These are phyloP conservation scores for Lepidium africanum DNA, from an alignment of 345 rosid species.

Conservation along the genomic window DNA sequence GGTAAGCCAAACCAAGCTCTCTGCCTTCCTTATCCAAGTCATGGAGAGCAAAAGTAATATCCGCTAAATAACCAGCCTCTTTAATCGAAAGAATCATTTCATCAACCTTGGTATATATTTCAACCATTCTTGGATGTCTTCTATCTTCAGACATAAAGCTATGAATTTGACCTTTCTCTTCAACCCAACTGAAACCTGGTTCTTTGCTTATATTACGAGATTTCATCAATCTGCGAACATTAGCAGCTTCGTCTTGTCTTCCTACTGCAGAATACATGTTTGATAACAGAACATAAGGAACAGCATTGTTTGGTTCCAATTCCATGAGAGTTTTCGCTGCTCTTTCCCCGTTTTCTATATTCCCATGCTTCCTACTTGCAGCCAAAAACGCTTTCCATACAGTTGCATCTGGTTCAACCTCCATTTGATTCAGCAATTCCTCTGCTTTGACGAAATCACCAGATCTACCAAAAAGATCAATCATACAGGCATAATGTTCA, in stretches of 20 bases:
- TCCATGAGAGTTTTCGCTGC: slow-evolving; percentile 67
- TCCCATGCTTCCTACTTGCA: slow-evolving; percentile 68
- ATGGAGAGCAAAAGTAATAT: slow-evolving; percentile 66
- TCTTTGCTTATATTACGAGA: slow-evolving; percentile 61
- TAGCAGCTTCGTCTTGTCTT: slow-evolving; percentile 73
- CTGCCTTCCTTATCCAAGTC: slow-evolving; percentile 66
- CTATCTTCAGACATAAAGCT: slow-evolving; percentile 75
- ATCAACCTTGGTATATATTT: slow-evolving; percentile 63
- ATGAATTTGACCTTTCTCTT: slow-evolving; percentile 50
- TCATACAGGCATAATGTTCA: slow-evolving; percentile 87
- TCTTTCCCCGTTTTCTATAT: slow-evolving; percentile 62
- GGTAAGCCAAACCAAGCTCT: slow-evolving; percentile 76
- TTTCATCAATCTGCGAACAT: slow-evolving; percentile 62
- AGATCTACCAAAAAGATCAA: slow-evolving; percentile 78
- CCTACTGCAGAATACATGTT: slow-evolving; percentile 66
- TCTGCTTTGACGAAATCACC: slow-evolving; percentile 68
- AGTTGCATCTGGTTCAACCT: slow-evolving; percentile 66
- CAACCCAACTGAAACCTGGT: slow-evolving; percentile 87
- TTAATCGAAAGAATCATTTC: slow-evolving; percentile 60
- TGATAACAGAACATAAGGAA: slow-evolving; percentile 68
- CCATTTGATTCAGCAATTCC: slow-evolving; percentile 57
- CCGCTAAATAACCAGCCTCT: slow-evolving; percentile 71
- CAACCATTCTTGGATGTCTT: slow-evolving; percentile 49
- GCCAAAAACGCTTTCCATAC: slow-evolving; percentile 76
- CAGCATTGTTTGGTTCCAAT: slow-evolving; percentile 62